A percentile compares a stretch with the other conserved stretches of the same genome.
Conservation (phyloP, 768 basidiomycete genomes). For the Paxillus rubicundulus region DNA sequence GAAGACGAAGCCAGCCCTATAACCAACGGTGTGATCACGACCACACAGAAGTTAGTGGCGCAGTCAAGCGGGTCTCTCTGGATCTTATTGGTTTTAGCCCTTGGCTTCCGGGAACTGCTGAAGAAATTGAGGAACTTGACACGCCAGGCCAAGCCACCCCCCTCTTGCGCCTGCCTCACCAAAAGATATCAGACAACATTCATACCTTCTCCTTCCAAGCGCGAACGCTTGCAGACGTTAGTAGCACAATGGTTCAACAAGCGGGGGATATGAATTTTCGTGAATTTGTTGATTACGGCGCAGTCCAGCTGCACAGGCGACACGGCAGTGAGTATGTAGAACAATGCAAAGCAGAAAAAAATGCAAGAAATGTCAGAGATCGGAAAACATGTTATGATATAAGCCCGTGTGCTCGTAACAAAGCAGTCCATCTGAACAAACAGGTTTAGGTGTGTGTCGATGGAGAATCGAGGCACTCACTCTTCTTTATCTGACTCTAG, state of each 20-base stretch:
- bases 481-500: constrained; percentile 75
- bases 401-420: constrained; percentile 50
- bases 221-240: constrained; percentile 15
- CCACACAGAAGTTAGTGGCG: constrained; percentile 13
- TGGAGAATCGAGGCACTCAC: constrained; percentile 42
- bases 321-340: constrained; percentile 20
- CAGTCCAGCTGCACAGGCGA: constrained; percentile 20
- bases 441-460: constrained; percentile 14
- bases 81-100: constrained; percentile 8
- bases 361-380: constrained; percentile 23
- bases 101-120: background rate
- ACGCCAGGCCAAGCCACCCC: background rate
- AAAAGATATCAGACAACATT: constrained; percentile 1
- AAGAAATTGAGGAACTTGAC: constrained; percentile 4
- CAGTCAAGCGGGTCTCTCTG: background rate
- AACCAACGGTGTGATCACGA: background rate
- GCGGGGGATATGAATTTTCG: constrained; percentile 10
- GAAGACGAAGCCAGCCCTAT: constrained; percentile 4
- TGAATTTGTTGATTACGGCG: background rate
- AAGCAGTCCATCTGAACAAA: constrained; percentile 57
- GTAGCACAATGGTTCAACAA: constrained; percentile 9
- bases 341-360: constrained; percentile 16
- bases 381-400: constrained; percentile 33
- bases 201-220: constrained; percentile 24
- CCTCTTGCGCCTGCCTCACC: background rate